phyloP scores from a whole-genome alignment of 441 rosid genomes.

The Adansonia gregorii region DNA sequence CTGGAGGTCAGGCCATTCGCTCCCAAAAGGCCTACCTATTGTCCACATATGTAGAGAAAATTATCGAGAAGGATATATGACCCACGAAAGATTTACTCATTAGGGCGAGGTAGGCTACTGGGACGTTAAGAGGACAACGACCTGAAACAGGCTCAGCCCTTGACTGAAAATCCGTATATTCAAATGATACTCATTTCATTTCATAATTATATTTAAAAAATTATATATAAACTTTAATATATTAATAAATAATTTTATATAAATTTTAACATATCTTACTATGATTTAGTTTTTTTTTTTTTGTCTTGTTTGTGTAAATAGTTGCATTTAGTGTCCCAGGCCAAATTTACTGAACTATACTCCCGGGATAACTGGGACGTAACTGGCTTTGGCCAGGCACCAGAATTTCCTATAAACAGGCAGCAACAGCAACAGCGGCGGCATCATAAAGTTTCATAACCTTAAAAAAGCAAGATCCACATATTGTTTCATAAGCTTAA shows the following conservation, averaged over 20 bases:
- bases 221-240: too few species aligned
- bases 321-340: neutral
- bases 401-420: too few species aligned
- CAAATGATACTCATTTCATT: too few species aligned
- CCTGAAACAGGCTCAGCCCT: neutral
- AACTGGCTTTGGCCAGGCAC: neutral
- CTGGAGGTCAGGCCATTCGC: neutral
- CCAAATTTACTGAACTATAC: neutral
- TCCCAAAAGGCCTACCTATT: neutral
- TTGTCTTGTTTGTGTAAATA: neutral
- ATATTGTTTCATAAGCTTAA: neutral
- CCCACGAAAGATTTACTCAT: neutral
- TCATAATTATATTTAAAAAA: too few species aligned
- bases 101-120: neutral
- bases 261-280: too few species aligned
- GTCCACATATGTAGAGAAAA: too few species aligned
- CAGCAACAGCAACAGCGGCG: too few species aligned
- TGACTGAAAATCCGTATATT: too few species aligned
- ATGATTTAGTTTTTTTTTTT: too few species aligned
- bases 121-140: neutral
- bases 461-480: too few species aligned
- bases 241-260: too few species aligned
- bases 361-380: neutral
- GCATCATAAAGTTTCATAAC: too few species aligned
- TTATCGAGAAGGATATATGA: neutral